Evolutionary conservation across 148 eudicot genomes (phyloP).

Genomic region (Talinum fruticosum): DNA sequence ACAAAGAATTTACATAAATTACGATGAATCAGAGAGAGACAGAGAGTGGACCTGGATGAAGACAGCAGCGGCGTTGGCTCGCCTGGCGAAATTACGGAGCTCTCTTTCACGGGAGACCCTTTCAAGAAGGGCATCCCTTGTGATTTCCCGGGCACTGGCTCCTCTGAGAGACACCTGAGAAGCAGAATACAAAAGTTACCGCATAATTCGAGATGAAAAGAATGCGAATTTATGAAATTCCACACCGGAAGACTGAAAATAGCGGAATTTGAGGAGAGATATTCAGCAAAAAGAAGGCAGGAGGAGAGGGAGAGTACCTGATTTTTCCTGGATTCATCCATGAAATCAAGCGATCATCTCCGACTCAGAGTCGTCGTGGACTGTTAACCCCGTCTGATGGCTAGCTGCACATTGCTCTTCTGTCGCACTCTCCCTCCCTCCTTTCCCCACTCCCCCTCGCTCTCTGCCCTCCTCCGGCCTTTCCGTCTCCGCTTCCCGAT

Average conservation of each 20-base stretch:
- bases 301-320: slow-evolving; percentile 34
- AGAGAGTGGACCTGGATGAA: slow-evolving; percentile 59
- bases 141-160: slow-evolving; percentile 78
- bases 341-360: slow-evolving; percentile 24
- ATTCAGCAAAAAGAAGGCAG: not conserved
- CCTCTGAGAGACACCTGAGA: slow-evolving; percentile 86
- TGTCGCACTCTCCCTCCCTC: not conserved
- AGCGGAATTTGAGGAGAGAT: not conserved
- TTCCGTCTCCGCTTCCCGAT: not conserved
- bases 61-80: slow-evolving; percentile 60
- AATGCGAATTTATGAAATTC: not conserved
- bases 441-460: not conserved
- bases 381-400: not conserved
- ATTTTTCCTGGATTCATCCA: slow-evolving; percentile 49
- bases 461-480: not conserved
- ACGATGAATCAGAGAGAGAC: not conserved
- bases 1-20: not conserved
- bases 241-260: not conserved
- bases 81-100: slow-evolving; percentile 67
- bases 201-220: not conserved
- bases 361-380: not conserved
- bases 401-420: not conserved
- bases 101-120: slow-evolving; percentile 76
- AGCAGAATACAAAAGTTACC: not conserved
- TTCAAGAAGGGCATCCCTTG: slow-evolving; percentile 69